These are phyloP conservation scores for Mycena venus DNA, from an alignment of 768 basidiomycete species.

Conservation along the genomic window DNA sequence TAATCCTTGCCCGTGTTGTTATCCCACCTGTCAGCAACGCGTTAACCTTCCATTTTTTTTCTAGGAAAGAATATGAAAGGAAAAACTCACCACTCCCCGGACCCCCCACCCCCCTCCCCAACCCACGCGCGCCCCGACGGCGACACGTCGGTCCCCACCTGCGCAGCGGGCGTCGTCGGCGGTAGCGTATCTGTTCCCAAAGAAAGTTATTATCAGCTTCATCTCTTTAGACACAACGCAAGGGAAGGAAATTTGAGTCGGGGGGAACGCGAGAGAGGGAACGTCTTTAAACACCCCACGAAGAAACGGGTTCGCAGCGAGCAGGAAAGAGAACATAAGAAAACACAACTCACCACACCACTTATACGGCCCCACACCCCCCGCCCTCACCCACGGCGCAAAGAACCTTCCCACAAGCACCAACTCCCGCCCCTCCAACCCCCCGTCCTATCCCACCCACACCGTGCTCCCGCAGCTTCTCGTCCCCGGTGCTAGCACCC, in stretches of 20 bases:
- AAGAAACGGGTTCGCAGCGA: too few relatives aligned
- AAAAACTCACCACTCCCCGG: constrained; percentile 88
- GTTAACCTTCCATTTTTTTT: too few relatives aligned
- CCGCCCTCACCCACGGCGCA: constrained; percentile 28
- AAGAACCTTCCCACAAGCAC: constrained; percentile 73
- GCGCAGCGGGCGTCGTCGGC: not conserved
- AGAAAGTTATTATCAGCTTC: too few relatives aligned
- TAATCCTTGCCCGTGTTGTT: constrained; percentile 88
- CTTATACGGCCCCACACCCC: constrained; percentile 27
- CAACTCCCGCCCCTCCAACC: constrained; percentile 64
- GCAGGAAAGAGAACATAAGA: constrained; percentile 26
- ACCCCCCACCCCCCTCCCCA: constrained; percentile 25
- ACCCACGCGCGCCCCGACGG: constrained; percentile 9
- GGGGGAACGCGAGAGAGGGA: too few relatives aligned
- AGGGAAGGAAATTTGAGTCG: too few relatives aligned
- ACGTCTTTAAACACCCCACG: too few relatives aligned
- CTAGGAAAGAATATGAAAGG: too few relatives aligned
- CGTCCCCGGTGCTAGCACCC: too few relatives aligned
- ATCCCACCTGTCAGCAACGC: too few relatives aligned
- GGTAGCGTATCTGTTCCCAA: not conserved
- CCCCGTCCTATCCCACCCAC: constrained; percentile 24
- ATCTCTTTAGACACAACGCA: too few relatives aligned
- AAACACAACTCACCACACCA: constrained; percentile 28
- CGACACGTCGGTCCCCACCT: not conserved
- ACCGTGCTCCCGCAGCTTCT: not conserved